These are phyloP conservation scores for Candida dubliniensis DNA, from an alignment of 1,139 yeast genomes.

Conservation along the genomic window DNA sequence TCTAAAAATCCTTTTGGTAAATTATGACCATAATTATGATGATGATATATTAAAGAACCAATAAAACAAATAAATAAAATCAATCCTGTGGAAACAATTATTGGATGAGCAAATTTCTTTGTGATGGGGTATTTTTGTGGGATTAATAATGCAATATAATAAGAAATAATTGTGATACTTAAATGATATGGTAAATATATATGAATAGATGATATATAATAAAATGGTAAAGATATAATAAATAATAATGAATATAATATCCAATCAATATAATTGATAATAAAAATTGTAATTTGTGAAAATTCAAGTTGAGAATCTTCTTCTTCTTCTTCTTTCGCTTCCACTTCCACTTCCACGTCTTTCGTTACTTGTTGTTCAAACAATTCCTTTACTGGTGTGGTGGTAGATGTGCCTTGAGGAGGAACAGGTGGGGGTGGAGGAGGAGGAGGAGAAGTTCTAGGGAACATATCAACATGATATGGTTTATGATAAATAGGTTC, in stretches of 20 bases:
- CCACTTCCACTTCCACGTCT: too few species aligned
- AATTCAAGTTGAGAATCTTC: neutral
- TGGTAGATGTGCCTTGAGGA: neutral
- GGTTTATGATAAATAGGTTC: constrained; percentile 20
- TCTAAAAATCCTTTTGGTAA: constrained; percentile 46
- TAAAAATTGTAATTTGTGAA: constrained; percentile 23
- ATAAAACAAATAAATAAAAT: constrained; percentile 64
- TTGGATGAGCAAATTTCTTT: constrained; percentile 65
- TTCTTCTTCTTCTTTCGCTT: too few species aligned
- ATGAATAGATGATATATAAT: constrained; percentile 45
- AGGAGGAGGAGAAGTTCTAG: neutral
- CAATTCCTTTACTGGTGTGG: constrained; percentile 4
- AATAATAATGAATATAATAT: constrained; percentile 46
- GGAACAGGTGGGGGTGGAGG: constrained; percentile 6
- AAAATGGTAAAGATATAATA: constrained; percentile 56
- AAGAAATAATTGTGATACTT: constrained; percentile 56
- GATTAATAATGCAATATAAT: constrained; percentile 51
- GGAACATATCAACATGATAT: constrained; percentile 7
- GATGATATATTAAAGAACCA: constrained; percentile 53
- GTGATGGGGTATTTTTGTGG: constrained; percentile 48
- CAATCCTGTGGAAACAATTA: constrained; percentile 60
- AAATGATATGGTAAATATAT: constrained; percentile 64
- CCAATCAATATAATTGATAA: constrained; percentile 57
- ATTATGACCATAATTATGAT: too few species aligned
- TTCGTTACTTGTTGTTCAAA: constrained; percentile 7